Evolutionary conservation across 495 filamentous ascomycete species (phyloP).

Genomic region (Trichoderma gamsii): DNA sequence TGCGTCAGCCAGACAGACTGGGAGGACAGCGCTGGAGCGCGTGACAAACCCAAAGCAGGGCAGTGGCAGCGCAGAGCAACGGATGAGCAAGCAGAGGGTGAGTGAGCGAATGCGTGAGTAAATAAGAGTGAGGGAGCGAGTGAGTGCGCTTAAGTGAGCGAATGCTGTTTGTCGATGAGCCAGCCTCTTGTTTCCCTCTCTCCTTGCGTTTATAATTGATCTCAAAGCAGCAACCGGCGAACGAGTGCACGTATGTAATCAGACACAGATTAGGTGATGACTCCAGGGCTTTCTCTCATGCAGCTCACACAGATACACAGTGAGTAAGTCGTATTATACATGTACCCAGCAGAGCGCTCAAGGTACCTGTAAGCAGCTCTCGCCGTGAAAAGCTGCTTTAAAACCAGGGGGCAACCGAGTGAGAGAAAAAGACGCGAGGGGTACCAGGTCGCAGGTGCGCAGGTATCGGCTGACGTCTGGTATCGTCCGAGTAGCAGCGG

Average conservation of each 20-base stretch:
- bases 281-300: too few relatives aligned
- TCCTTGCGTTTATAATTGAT: too few relatives aligned
- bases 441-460: constrained; percentile 7
- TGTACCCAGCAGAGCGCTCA: too few relatives aligned
- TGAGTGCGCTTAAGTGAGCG: neutral
- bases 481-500: too few relatives aligned
- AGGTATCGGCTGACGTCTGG: neutral
- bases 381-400: too few relatives aligned
- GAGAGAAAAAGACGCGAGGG: constrained; percentile 10
- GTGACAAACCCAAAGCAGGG: neutral
- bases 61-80: neutral
- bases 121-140: neutral
- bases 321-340: neutral
- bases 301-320: neutral
- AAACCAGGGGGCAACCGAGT: neutral
- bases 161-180: neutral
- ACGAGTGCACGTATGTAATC: too few relatives aligned
- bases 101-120: neutral
- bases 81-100: neutral
- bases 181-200: too few relatives aligned
- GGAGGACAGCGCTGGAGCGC: neutral
- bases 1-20: neutral
- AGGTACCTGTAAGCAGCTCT: too few relatives aligned
- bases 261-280: too few relatives aligned
- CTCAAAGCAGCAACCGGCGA: too few relatives aligned